A percentile compares a stretch with the other conserved stretches of the same genome.
These are phyloP conservation scores for Crithidia bombi DNA, from an alignment of 208 protist genomes.

Conservation along the genomic window DNA sequence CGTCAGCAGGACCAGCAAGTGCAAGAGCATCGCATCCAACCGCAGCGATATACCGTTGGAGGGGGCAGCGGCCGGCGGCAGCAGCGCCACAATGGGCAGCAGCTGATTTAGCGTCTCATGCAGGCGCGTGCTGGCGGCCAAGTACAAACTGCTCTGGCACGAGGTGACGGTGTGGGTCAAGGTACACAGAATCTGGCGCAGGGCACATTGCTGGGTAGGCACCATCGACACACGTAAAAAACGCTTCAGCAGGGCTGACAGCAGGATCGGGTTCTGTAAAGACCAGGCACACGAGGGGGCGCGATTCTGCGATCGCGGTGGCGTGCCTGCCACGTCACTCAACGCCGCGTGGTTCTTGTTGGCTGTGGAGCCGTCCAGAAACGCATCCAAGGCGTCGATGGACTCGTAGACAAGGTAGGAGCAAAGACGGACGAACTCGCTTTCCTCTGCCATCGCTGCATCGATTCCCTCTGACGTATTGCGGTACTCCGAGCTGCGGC, in stretches of 20 bases:
- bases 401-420: constrained; percentile 43
- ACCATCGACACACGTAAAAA: constrained; percentile 17
- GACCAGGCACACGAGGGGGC: constrained; percentile 28
- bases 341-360: no score
- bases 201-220: constrained; percentile 16
- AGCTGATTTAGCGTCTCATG: constrained; percentile 58
- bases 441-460: constrained; percentile 27
- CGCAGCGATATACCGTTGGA: constrained; percentile 13
- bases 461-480: constrained; percentile 28
- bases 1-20: constrained; percentile 50
- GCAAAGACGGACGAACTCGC: constrained; percentile 25
- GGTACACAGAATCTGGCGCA: constrained; percentile 23
- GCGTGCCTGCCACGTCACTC: neutral
- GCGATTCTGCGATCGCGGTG: neutral
- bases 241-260: constrained; percentile 42
- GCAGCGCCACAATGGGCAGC: constrained; percentile 39
- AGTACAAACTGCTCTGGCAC: constrained; percentile 49
- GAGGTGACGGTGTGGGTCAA: constrained; percentile 30
- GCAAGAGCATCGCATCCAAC: constrained; percentile 42
- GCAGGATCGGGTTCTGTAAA: constrained; percentile 54
- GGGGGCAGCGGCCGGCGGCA: constrained; percentile 6
- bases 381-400: constrained; percentile 33
- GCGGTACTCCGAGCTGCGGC: neutral
- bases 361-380: constrained; percentile 22
- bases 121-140: constrained; percentile 57